Conservation (phyloP, 495 filamentous ascomycete genomes). For the Talaromyces nanjingensis region DNA sequence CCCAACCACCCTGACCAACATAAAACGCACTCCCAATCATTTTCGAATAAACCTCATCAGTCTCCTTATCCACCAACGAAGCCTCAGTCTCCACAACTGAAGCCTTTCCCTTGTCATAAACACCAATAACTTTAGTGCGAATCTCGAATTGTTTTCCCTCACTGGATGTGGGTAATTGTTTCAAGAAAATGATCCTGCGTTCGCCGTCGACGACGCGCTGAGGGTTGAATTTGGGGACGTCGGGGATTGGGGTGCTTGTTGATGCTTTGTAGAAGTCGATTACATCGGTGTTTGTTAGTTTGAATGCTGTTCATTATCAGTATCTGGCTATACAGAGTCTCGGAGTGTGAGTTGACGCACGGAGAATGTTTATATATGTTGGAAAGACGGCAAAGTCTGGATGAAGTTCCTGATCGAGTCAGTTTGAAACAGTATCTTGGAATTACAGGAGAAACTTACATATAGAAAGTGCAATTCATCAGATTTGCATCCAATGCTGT, state of each 20-base stretch:
- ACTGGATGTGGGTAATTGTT: constrained; percentile 67
- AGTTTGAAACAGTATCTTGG: not conserved
- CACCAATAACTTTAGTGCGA: constrained; percentile 71
- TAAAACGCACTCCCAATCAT: constrained; percentile 66
- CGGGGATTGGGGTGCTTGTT: constrained; percentile 56
- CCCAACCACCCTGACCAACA: constrained; percentile 81
- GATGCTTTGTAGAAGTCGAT: constrained; percentile 74
- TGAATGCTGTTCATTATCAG: constrained; percentile 54
- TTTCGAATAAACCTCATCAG: constrained; percentile 65
- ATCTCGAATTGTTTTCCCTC: constrained; percentile 69
- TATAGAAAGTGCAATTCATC: constrained; percentile 90
- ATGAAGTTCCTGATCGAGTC: constrained; percentile 59
- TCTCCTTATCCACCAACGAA: constrained; percentile 61
- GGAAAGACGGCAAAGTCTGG: constrained; percentile 80
- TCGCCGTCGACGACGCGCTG: constrained; percentile 77
- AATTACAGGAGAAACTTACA: constrained; percentile 34
- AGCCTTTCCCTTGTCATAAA: constrained; percentile 87
- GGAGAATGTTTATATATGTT: constrained; percentile 77
- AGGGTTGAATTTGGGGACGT: constrained; percentile 70
- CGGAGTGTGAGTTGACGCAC: constrained; percentile 33
- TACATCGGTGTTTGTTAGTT: constrained; percentile 68
- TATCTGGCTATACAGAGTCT: not conserved
- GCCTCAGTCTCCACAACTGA: constrained; percentile 77
- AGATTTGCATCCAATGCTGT: constrained; percentile 75
- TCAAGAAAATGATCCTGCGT: constrained; percentile 69